Evolutionary conservation across 768 basidiomycete species (phyloP).

Genomic region (Kwoniella pini): DNA sequence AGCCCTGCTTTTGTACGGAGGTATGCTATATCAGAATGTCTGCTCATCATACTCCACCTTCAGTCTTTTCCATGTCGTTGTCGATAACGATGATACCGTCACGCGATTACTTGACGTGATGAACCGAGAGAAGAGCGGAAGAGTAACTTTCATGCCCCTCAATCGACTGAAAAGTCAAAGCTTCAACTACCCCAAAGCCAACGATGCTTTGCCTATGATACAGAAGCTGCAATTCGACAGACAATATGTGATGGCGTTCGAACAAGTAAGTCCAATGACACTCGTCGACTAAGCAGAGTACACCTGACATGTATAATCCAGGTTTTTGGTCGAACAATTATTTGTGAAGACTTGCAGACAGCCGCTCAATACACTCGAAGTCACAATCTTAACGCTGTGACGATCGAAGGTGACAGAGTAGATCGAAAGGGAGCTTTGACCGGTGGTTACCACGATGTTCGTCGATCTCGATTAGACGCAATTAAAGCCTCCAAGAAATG

Average conservation of each 20-base stretch:
- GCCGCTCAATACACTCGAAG: slow-evolving; percentile 93
- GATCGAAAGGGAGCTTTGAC: slow-evolving; percentile 95
- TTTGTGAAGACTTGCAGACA: slow-evolving; percentile 86
- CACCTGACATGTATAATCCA: slow-evolving; percentile 4
- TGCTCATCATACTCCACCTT: too few species aligned
- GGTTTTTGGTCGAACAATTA: slow-evolving; percentile 95
- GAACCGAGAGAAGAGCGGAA: slow-evolving; percentile 87
- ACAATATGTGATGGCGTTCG: slow-evolving; percentile 75
- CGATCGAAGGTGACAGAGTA: slow-evolving; percentile 94
- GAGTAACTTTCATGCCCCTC: slow-evolving; percentile 97
- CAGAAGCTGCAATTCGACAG: slow-evolving; percentile 77
- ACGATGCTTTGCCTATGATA: slow-evolving; percentile 63
- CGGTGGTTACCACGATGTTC: slow-evolving; percentile 92
- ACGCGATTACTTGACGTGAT: slow-evolving; percentile 87
- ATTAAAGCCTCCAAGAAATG: slow-evolving; percentile 75
- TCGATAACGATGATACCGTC: slow-evolving; percentile 93
- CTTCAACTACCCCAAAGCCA: slow-evolving; percentile 60
- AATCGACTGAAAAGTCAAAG: slow-evolving; percentile 80
- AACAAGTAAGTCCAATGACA: slow-evolving; percentile 61
- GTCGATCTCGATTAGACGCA: slow-evolving; percentile 83
- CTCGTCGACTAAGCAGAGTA: too few species aligned
- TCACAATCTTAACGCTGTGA: slow-evolving; percentile 94
- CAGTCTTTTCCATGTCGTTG: slow-evolving; percentile 95
- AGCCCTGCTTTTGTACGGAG: not conserved
- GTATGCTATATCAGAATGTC: too few species aligned